Evolutionary conservation across 805 yeast genomes (phyloP), one percentile per base, ranked within the genome.

Genomic region (Kazachstania taianensis): DNA sequence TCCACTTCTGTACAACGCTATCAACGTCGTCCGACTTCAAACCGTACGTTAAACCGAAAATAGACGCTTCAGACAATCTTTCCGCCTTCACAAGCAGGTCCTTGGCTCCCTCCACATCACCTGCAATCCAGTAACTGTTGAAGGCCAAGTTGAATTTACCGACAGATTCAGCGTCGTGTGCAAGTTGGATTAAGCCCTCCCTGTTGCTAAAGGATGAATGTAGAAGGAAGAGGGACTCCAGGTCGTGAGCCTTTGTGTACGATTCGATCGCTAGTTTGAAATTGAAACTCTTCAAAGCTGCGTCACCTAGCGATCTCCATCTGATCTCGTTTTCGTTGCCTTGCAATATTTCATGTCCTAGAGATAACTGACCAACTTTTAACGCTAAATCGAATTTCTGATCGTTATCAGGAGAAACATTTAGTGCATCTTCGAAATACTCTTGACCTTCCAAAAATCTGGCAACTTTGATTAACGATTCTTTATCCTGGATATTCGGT

Each of bases 371-470:
- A 37, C 74, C 72, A n/a, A 86, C 75, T 37, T 78, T 70, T 33
- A 92, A 64, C 7, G 96, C 89, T 41, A 92, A 74, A 52, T 85
- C 96, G 57, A 92, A 92, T 58, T 76, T 81, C 55, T 94, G 95
- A 55, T 89, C 97, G 35, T 72, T 63, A 59, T 92, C 98, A 46
- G 78, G 81, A 4, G 96, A 76, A 36, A 87, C 72, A 33, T 81
- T 70, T 38, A 81, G 68, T 2, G 98, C 96, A 52, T 85, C 81
- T 43, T 85, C 80, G 45, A 74, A 70, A 57, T 73, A 81, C 16
- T 94, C 96, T 63, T 86, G 94, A 45, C 87, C 84, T 63, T 94
- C 97, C 50, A 92, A 72, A 65, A 92, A 92, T 53, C 96, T 74
- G 5, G 97, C 79, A 49, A 92, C 76, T 53, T 85, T 85, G 47